phyloP scores from a whole-genome alignment of 164 flowering plant species.

The Vitis vinifera region DNA sequence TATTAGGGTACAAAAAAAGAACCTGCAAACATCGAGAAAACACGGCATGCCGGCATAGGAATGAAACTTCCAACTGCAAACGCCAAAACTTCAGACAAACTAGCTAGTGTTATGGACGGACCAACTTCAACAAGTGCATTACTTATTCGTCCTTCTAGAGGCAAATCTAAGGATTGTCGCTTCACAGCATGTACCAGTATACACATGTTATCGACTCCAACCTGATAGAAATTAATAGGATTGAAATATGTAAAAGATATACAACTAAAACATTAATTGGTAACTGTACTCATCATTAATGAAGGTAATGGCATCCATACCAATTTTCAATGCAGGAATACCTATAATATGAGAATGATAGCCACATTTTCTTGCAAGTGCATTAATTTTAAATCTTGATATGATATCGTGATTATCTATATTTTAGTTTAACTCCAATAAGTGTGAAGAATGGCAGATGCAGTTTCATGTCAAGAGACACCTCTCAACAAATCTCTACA shows the following conservation, averaged over 20 bases:
- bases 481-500: no score
- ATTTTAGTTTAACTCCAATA: no score
- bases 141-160: slow-evolving; percentile 75
- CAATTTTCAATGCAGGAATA: no score
- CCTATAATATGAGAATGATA: no score
- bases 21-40: slow-evolving; percentile 99
- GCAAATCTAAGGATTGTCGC: slow-evolving; percentile 67
- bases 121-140: slow-evolving; percentile 94
- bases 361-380: no score
- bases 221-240: slow-evolving; percentile 39
- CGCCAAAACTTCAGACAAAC: slow-evolving; percentile 87
- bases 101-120: slow-evolving; percentile 94
- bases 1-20: neutral
- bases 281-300: no score
- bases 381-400: no score
- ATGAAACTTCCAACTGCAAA: slow-evolving; percentile 96
- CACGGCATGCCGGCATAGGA: slow-evolving; percentile 98
- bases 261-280: neutral
- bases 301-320: no score
- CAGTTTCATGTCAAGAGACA: no score
- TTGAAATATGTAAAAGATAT: neutral
- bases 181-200: slow-evolving; percentile 91
- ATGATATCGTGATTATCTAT: no score
- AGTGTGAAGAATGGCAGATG: no score
- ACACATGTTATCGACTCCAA: slow-evolving; percentile 98